A percentile compares a stretch with the other conserved stretches of the same genome.
Conservation (phyloP, 2,329 filamentous ascomycete genomes). For the Hypoxylon sp. region DNA sequence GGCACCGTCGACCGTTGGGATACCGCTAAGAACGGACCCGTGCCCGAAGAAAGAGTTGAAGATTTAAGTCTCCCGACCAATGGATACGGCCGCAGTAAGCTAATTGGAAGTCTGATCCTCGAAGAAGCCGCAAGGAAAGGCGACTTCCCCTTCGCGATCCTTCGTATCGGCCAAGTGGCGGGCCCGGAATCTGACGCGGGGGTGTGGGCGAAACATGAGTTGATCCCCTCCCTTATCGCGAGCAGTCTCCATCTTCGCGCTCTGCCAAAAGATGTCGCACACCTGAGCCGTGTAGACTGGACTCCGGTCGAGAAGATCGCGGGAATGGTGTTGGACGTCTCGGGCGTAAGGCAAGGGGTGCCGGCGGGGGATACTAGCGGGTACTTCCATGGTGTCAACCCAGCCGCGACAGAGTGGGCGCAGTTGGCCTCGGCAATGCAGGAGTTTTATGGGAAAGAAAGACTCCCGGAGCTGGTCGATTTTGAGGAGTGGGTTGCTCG, state of each 20-base stretch:
- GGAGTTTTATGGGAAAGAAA: slow-evolving; percentile 48
- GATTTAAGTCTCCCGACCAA: slow-evolving; percentile 44
- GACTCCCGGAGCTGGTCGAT: slow-evolving; percentile 50
- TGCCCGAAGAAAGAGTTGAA: slow-evolving; percentile 51
- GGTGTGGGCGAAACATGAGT: slow-evolving; percentile 64
- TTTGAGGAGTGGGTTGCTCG: slow-evolving; percentile 56
- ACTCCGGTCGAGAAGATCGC: slow-evolving; percentile 59
- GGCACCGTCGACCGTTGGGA: slow-evolving; percentile 49
- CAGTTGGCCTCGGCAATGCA: slow-evolving; percentile 52
- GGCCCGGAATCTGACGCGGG: slow-evolving; percentile 52
- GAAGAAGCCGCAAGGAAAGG: slow-evolving; percentile 48
- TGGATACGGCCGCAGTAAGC: slow-evolving; percentile 56
- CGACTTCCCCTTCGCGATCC: slow-evolving; percentile 50
- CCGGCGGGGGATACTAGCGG: slow-evolving; percentile 44
- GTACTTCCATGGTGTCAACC: slow-evolving; percentile 61
- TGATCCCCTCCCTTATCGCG: slow-evolving; percentile 59
- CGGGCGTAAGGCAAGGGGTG: slow-evolving; percentile 45
- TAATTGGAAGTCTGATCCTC: slow-evolving; percentile 52
- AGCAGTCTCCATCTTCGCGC: slow-evolving; percentile 58
- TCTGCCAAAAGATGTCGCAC: slow-evolving; percentile 57
- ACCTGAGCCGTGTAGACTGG: slow-evolving; percentile 62
- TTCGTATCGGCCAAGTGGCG: slow-evolving; percentile 58
- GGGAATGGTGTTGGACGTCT: slow-evolving; percentile 55
- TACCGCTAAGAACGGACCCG: slow-evolving; percentile 22
- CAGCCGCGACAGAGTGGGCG: slow-evolving; percentile 50